A percentile compares a stretch with the other conserved stretches of the same genome.
Conservation (phyloP, 2,329 filamentous ascomycete species). For the Calonectria hongkongensis region DNA sequence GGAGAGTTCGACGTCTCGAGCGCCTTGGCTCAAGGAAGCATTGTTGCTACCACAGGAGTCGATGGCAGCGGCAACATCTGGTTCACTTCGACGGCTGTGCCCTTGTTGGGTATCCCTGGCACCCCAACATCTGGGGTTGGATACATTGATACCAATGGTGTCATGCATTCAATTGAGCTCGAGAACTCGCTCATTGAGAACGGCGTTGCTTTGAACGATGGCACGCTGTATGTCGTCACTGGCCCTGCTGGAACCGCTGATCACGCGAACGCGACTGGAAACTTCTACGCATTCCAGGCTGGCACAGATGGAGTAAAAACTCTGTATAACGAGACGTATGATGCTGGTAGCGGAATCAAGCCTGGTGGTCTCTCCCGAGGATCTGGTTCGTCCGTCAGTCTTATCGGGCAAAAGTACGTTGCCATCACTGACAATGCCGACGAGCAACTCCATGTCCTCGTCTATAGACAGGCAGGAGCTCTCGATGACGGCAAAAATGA, state of each 20-base stretch:
- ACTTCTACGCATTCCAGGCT: constrained; percentile 3
- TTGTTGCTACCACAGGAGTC: neutral
- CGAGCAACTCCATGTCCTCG: neutral
- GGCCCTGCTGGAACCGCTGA: neutral
- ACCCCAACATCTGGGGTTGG: neutral
- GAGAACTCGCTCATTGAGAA: neutral
- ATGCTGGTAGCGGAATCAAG: neutral
- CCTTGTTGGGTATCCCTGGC: neutral
- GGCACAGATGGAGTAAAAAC: neutral
- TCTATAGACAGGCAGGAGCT: neutral
- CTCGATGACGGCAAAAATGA: neutral
- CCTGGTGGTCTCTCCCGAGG: neutral
- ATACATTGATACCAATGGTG: neutral
- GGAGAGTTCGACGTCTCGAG: neutral
- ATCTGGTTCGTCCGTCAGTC: neutral
- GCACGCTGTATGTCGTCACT: neutral
- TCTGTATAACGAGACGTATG: neutral
- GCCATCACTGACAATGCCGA: neutral
- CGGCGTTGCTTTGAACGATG: neutral
- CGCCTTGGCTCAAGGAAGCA: neutral
- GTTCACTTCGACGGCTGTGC: neutral
- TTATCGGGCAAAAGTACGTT: neutral
- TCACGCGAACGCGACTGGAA: neutral
- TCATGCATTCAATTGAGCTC: neutral
- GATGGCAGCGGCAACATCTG: neutral